phyloP scores from a whole-genome alignment of 1,284 basidiomycete species.

The Ustilago hordei region DNA sequence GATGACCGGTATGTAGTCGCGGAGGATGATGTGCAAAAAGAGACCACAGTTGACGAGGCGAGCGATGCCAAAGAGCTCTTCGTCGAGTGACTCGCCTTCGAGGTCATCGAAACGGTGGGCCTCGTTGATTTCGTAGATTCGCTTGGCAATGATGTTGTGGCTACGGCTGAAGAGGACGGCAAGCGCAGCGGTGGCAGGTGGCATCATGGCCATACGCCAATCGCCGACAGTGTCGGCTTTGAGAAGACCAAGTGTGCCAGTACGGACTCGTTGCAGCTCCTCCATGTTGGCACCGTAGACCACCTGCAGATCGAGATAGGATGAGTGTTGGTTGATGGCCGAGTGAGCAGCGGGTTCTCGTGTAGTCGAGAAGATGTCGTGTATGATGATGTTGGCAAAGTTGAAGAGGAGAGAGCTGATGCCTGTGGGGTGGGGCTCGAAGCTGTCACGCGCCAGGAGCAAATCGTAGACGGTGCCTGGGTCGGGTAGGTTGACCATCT shows the following conservation, averaged over 20 bases:
- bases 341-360: slow-evolving; percentile 31
- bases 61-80: slow-evolving; percentile 55
- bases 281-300: slow-evolving; percentile 73
- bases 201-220: slow-evolving; percentile 75
- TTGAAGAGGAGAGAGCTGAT: slow-evolving; percentile 59
- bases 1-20: slow-evolving; percentile 63
- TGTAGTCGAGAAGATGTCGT: slow-evolving; percentile 62
- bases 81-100: slow-evolving; percentile 48
- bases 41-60: slow-evolving; percentile 51
- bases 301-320: slow-evolving; percentile 82
- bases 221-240: slow-evolving; percentile 50
- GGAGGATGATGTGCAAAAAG: slow-evolving; percentile 51
- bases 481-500: slow-evolving; percentile 43
- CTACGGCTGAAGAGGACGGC: slow-evolving; percentile 75
- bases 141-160: slow-evolving; percentile 83
- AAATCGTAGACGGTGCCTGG: slow-evolving; percentile 52
- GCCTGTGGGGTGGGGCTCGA: slow-evolving; percentile 55
- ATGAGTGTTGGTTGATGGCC: slow-evolving; percentile 77
- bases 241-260: slow-evolving; percentile 36
- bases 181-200: slow-evolving; percentile 78
- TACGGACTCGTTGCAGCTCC: slow-evolving; percentile 34
- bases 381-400: slow-evolving; percentile 64
- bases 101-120: slow-evolving; percentile 39
- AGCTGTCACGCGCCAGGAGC: slow-evolving; percentile 37
- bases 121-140: slow-evolving; percentile 73